Evolutionary conservation across 805 yeast species (phyloP), one percentile per base, ranked within the genome.

Genomic region (Candida insectorum): DNA sequence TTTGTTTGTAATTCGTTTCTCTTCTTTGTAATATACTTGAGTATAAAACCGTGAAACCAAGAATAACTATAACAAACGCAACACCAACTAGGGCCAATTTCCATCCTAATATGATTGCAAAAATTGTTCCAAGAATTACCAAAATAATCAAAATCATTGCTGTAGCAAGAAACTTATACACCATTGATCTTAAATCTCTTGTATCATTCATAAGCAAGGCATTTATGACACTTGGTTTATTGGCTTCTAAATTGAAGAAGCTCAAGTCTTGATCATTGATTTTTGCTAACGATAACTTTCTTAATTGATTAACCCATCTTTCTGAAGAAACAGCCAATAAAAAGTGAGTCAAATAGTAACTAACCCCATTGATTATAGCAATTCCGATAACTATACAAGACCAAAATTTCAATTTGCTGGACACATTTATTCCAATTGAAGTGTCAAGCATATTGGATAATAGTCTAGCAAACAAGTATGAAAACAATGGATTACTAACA

Each of bases 41-140:
- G 53, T 77, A 85, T 1, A 65, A 28, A 0, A 62, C 56, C 2
- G 89, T 73, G 1, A 77, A 48, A 0, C 74, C 16, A 0, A 75
- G 47, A 31, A 85, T 77, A 9, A 79, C 42, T 0, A 96, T 94
- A 10, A 84, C 69, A 54, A 88, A 66, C 0, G 95, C 71, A 8
- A 89, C 47, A 2, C 95, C 94, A 2, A 86, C 93, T 7, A 91
- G 59, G 2, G 96, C 75, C 26, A 93, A 60, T 48, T 81, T 84
- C 97, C 97, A 93, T 0, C 96, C 96, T 8, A 70, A 53, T 0
- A 69, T 70, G 1, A 87, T 41, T 0, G 96, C 79, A 97, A 97
- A 93, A 5, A 77, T 61, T 4, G 80, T 41, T 4, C 96, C 94
- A 17, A 78, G 56, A 0, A 64, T 24, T 0, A 82, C 61, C 30